Conservation (phyloP, 768 basidiomycete species). For the Boletus reticulatus region DNA sequence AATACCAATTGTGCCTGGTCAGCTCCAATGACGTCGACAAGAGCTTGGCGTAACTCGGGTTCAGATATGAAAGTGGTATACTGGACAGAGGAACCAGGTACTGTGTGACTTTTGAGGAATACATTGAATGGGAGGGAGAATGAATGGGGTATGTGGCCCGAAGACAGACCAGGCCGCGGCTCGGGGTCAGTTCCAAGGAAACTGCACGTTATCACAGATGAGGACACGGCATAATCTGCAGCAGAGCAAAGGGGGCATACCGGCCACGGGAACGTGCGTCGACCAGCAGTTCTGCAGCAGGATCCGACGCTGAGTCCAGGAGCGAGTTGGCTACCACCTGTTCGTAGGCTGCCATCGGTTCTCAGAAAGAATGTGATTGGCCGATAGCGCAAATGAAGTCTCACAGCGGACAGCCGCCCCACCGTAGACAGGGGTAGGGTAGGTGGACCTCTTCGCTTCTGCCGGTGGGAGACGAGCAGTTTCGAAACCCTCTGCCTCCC, state of each 20-base stretch:
- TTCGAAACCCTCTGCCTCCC: slow-evolving; percentile 66
- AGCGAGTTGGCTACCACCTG: slow-evolving; percentile 73
- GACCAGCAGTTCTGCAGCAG: slow-evolving; percentile 65
- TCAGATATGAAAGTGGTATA: slow-evolving; percentile 61
- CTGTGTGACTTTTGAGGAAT: slow-evolving; percentile 54
- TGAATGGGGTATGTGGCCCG: slow-evolving; percentile 91
- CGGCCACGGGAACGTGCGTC: slow-evolving; percentile 87
- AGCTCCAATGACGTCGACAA: slow-evolving; percentile 63
- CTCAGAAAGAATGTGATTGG: slow-evolving; percentile 26
- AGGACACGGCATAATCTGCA: slow-evolving; percentile 1
- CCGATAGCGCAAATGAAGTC: slow-evolving; percentile 32
- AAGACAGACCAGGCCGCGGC: slow-evolving; percentile 82
- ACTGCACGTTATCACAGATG: slow-evolving; percentile 39
- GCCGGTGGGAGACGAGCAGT: slow-evolving; percentile 37
- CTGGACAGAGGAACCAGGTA: slow-evolving; percentile 36
- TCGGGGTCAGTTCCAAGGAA: slow-evolving; percentile 83
- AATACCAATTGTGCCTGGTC: slow-evolving; percentile 56
- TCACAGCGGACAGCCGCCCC: slow-evolving; percentile 44
- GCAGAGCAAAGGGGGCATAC: slow-evolving; percentile 37
- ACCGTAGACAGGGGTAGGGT: slow-evolving; percentile 55
- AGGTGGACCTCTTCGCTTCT: slow-evolving; percentile 32
- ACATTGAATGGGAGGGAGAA: slow-evolving; percentile 78
- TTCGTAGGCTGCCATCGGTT: slow-evolving; percentile 60
- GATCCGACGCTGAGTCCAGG: slow-evolving; percentile 41
- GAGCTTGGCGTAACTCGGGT: slow-evolving; percentile 54